Evolutionary conservation across 768 basidiomycete genomes (phyloP), one percentile per base, ranked within the genome.

Genomic region (Obba rivulosa): DNA sequence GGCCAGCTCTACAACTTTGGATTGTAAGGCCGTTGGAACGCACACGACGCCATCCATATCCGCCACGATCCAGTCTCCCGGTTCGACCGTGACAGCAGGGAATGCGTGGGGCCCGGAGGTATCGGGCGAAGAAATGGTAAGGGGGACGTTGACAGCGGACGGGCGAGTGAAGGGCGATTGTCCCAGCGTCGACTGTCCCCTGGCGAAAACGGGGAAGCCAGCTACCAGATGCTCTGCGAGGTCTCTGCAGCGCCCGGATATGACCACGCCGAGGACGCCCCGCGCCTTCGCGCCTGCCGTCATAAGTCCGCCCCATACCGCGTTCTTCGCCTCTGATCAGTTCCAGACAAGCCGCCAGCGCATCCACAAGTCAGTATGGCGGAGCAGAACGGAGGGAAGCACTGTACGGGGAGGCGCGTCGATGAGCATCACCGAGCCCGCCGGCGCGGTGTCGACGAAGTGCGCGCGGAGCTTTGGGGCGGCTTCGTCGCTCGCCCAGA

Each of bases 221-320:
- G 81, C 70, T 4, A 69, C 68, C 35, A 81, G 77, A 57, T 89
- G 87, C 66, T 95, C 93, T 4, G 75, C 73, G 11, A 92, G 63
- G 66, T 97, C 93, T 58, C 93, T 78, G 67, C 87, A 90, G 14
- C 90, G 79, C 9, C 90, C 90, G 38, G 85, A 87, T 50, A 95
- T 85, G 36, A 95, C 71, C 40, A 86, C 89, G 10, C 89, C 92
- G 20, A 71, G 69, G 11, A 81, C 83, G 17, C 77, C 77, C 48
- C 83, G 80, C 11, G 79, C 77, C 59, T 81, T 78, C 1, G 92
- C 92, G 18, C 89, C 89, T 0, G 88, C 87, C 10, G 89, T 83
- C 91, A 92, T 91, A 42, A 91, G 79, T 17, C 92, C 92, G 20
- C 92, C 92, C 92, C 92, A 95, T 5, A 92, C 87, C 3, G 91